Conservation (phyloP, 2,329 filamentous ascomycete species). For the Furcasterigmium furcatum region DNA sequence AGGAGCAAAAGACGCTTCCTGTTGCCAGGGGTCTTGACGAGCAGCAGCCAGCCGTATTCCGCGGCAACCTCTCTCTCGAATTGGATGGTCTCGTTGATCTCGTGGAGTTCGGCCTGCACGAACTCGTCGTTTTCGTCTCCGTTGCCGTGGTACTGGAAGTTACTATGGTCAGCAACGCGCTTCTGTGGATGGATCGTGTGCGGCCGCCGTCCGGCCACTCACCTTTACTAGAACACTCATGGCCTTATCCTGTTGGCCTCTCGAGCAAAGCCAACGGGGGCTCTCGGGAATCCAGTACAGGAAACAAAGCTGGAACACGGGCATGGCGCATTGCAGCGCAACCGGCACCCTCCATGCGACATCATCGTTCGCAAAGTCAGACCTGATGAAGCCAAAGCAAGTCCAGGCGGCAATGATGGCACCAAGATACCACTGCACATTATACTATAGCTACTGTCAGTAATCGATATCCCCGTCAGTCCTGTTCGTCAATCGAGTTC, state of each 20-base stretch:
- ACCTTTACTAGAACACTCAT: constrained; percentile 13
- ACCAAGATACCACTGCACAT: constrained; percentile 19
- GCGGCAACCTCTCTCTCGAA: constrained; percentile 32
- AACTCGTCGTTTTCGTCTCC: constrained; percentile 10
- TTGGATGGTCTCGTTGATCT: constrained; percentile 32
- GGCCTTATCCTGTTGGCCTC: constrained; percentile 9
- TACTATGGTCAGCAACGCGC: no score
- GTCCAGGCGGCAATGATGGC: constrained; percentile 23
- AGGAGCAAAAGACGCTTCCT: constrained; percentile 20
- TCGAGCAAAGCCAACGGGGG: not conserved
- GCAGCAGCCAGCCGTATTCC: constrained; percentile 28
- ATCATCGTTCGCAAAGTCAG: constrained; percentile 13
- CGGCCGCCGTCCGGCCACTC: not conserved
- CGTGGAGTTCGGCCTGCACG: constrained; percentile 11
- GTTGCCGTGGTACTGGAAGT: constrained; percentile 11
- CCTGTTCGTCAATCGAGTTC: no score
- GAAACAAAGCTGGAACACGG: constrained; percentile 16
- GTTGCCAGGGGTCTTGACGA: constrained; percentile 27
- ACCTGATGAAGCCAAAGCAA: constrained; percentile 20
- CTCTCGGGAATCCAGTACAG: constrained; percentile 12
- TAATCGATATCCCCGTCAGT: no score
- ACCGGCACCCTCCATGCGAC: constrained; percentile 24
- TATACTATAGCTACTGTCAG: no score
- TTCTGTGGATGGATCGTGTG: no score
- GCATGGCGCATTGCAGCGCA: constrained; percentile 17